These are phyloP conservation scores for Bruguiera hainesii DNA, from an alignment of 441 rosid genomes.

Conservation along the genomic window DNA sequence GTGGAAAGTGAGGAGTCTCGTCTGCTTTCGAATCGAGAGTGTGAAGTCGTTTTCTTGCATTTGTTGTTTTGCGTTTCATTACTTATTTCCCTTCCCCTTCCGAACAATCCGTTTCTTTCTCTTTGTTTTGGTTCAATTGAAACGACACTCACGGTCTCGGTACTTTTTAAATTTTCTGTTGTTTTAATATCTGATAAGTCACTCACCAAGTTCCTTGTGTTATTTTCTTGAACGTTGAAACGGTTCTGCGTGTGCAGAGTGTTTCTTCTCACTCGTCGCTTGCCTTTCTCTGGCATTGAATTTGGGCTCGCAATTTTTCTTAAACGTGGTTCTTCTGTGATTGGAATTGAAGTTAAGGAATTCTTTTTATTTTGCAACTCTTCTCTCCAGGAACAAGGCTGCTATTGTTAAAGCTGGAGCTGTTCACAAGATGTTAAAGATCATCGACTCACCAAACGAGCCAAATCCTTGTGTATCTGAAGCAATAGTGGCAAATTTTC, in stretches of 20 bases:
- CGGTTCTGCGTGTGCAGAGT: not conserved
- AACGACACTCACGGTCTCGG: not conserved
- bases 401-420: slow-evolving; percentile 97
- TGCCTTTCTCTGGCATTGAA: slow-evolving; percentile 5
- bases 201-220: slow-evolving; percentile 30
- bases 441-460: slow-evolving; percentile 56
- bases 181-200: slow-evolving; percentile 25
- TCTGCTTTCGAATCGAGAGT: slow-evolving; percentile 16
- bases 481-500: slow-evolving; percentile 86
- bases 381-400: slow-evolving; percentile 73
- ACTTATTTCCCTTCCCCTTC: not conserved
- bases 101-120: not conserved
- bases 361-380: not conserved
- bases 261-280: not conserved
- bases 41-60: slow-evolving; percentile 22
- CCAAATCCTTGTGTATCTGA: slow-evolving; percentile 59
- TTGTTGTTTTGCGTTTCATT: slow-evolving; percentile 13
- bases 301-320: not conserved
- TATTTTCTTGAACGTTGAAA: slow-evolving; percentile 12
- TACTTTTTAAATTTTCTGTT: slow-evolving; percentile 5
- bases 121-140: not conserved
- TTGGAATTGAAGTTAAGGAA: not conserved
- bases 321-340: not conserved
- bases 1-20: not conserved
- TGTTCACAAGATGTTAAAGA: slow-evolving; percentile 86